Evolutionary conservation across 1,284 basidiomycete genomes (phyloP).

Genomic region (Pterula multifida): DNA sequence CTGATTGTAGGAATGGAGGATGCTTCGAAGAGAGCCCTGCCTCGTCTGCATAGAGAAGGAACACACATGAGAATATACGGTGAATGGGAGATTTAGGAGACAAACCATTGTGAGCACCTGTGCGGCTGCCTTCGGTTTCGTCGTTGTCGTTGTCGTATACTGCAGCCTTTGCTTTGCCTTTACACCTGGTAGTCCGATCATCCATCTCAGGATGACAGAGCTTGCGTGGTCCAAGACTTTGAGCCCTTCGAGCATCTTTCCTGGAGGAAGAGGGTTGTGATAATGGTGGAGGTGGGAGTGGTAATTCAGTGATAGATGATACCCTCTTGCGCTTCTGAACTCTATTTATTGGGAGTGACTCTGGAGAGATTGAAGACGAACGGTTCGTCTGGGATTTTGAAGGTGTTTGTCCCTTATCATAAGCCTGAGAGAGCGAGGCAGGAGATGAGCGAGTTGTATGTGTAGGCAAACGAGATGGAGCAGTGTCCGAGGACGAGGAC

Average conservation of each 20-base stretch:
- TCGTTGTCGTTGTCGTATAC: not conserved
- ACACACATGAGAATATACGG: not conserved
- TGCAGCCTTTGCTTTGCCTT: constrained; percentile 11
- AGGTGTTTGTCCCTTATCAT: not conserved
- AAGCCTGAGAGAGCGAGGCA: not conserved
- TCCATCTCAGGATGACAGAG: not conserved
- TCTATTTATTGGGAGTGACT: not conserved
- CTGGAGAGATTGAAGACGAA: not conserved
- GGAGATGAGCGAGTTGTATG: not conserved
- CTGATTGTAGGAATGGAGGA: not conserved
- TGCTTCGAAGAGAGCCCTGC: not conserved
- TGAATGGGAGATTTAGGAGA: not conserved
- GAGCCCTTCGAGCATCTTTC: not conserved
- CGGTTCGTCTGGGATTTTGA: not conserved
- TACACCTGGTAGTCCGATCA: constrained; percentile 4
- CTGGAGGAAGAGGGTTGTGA: not conserved
- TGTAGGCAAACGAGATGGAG: not conserved
- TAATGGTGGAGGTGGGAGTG: not conserved
- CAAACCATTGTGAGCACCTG: not conserved
- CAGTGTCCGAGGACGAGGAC: not conserved
- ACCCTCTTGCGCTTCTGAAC: not conserved
- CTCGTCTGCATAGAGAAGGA: not conserved
- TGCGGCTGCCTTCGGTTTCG: not conserved
- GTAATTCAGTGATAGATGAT: not conserved
- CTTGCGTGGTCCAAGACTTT: not conserved